Percentiles rank a stretch among this genome's conserved stretches.
phyloP scores from a whole-genome alignment of 768 basidiomycete genomes.

The Mycena rosella region DNA sequence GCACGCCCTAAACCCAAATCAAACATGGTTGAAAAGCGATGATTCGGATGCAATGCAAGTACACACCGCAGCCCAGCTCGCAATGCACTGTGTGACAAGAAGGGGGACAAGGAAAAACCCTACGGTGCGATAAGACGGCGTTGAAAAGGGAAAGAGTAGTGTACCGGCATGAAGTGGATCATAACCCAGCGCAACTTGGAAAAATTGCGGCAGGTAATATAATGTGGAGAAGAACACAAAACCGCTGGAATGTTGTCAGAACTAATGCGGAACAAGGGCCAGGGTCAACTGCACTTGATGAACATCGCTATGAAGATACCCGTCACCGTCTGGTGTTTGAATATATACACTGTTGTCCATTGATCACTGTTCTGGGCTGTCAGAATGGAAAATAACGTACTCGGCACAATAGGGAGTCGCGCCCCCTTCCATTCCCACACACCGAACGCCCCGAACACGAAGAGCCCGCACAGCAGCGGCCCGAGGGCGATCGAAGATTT shows the following conservation, averaged over 20 bases:
- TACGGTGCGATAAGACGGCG: not conserved
- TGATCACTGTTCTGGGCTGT: not conserved
- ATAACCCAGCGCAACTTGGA: conserved; percentile 77
- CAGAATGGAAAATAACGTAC: conserved; percentile 51
- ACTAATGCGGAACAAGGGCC: not conserved
- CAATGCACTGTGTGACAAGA: conserved; percentile 71
- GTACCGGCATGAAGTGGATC: conserved; percentile 66
- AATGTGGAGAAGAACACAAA: conserved; percentile 74
- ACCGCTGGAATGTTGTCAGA: conserved; percentile 52
- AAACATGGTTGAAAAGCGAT: not conserved
- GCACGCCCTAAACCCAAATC: conserved; percentile 8
- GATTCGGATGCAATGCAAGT: not conserved
- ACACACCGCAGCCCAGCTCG: conserved; percentile 67
- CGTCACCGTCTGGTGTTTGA: conserved; percentile 72
- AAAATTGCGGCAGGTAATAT: conserved; percentile 82
- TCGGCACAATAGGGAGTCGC: conserved; percentile 78
- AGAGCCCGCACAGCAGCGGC: conserved; percentile 63
- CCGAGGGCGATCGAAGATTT: conserved; percentile 72
- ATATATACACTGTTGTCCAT: conserved; percentile 70
- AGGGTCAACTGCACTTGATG: conserved; percentile 65
- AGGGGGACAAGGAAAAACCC: conserved; percentile 79
- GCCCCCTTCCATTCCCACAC: conserved; percentile 82
- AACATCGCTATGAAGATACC: conserved; percentile 81
- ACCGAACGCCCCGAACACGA: conserved; percentile 71
- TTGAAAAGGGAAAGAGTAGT: not conserved